A percentile compares a stretch with the other conserved stretches of the same genome.
Evolutionary conservation across 495 filamentous ascomycete genomes (phyloP).

Genomic region (Aspergillus baeticus): DNA sequence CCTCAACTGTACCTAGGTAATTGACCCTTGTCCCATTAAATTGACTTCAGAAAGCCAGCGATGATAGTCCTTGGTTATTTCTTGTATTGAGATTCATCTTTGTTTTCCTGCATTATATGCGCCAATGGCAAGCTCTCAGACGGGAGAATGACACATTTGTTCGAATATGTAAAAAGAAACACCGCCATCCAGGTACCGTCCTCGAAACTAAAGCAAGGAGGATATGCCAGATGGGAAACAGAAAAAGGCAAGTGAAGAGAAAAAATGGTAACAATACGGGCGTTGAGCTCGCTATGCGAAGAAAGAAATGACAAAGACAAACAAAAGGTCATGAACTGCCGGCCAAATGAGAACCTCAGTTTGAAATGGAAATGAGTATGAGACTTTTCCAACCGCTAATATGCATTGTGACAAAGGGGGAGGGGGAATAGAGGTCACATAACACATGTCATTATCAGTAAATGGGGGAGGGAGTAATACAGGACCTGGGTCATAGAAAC

Average conservation of each 20-base stretch:
- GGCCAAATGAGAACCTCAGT: constrained; percentile 29
- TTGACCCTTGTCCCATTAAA: too few species aligned
- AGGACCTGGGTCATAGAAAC: constrained; percentile 30
- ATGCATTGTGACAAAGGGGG: constrained; percentile 42
- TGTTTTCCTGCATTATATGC: too few species aligned
- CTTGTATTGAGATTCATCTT: too few species aligned
- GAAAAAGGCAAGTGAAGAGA: background rate
- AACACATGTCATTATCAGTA: constrained; percentile 52
- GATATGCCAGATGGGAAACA: background rate
- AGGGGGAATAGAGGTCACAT: constrained; percentile 31
- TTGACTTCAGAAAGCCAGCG: too few species aligned
- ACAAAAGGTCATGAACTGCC: constrained; percentile 17
- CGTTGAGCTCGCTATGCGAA: constrained; percentile 30
- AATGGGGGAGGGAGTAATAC: constrained; percentile 43
- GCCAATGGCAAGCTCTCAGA: background rate
- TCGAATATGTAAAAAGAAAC: background rate
- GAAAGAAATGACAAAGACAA: constrained; percentile 17
- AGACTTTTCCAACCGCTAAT: constrained; percentile 52
- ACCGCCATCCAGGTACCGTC: background rate
- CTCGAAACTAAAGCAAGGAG: constrained; percentile 4
- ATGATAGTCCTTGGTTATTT: too few species aligned
- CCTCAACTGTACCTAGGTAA: too few species aligned
- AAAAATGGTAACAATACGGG: constrained; percentile 18
- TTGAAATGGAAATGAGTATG: constrained; percentile 32
- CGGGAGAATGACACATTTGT: background rate